A percentile compares a stretch with the other conserved stretches of the same genome.
Conservation (phyloP, 768 basidiomycete genomes). For the Trametes gibbosa region DNA sequence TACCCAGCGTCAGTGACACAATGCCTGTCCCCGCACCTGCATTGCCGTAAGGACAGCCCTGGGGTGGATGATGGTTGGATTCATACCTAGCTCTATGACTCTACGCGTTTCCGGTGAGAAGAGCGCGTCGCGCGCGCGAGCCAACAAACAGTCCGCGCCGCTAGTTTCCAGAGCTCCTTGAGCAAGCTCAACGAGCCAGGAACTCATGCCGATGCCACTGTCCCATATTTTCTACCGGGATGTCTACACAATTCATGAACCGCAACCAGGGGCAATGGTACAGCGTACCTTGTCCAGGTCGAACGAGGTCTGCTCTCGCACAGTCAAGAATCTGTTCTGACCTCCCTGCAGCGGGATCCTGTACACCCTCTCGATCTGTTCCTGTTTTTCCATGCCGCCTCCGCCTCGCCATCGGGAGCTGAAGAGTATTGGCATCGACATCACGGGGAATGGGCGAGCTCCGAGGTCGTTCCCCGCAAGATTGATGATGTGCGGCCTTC, state of each 20-base stretch:
- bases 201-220: constrained; percentile 81
- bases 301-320: constrained; percentile 83
- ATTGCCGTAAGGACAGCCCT: not conserved
- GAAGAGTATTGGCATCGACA: constrained; percentile 63
- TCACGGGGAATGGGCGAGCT: constrained; percentile 52
- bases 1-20: constrained; percentile 64
- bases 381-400: constrained; percentile 51
- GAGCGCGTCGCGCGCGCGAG: constrained; percentile 32
- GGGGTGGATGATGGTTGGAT: not conserved
- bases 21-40: constrained; percentile 85
- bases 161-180: constrained; percentile 13
- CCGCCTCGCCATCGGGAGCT: constrained; percentile 28
- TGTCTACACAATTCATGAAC: constrained; percentile 19
- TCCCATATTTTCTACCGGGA: constrained; percentile 89
- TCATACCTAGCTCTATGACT: constrained; percentile 70
- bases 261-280: not conserved
- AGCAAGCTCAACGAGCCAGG: constrained; percentile 60
- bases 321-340: constrained; percentile 36
- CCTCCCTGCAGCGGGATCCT: constrained; percentile 12
- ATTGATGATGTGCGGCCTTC: constrained; percentile 35
- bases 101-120: constrained; percentile 39
- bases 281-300: constrained; percentile 84
- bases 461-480: constrained; percentile 46
- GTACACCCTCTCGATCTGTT: constrained; percentile 61
- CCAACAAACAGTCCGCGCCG: not conserved